These are phyloP conservation scores for Neocatenulostroma microsporum DNA, from an alignment of 2,329 filamentous ascomycete species.

Conservation along the genomic window DNA sequence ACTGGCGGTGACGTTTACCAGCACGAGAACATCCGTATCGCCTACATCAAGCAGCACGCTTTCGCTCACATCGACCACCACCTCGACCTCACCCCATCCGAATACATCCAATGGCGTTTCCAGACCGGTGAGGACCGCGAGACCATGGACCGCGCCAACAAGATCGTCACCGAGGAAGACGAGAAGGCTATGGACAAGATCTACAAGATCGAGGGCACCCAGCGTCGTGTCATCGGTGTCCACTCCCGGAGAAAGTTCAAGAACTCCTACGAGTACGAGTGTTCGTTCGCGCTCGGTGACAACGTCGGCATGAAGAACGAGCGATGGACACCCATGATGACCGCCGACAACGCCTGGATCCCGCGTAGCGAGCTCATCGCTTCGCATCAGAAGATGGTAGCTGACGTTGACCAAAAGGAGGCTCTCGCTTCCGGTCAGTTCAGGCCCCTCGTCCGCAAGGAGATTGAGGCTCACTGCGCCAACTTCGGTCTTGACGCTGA, in stretches of 20 bases:
- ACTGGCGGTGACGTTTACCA: conserved; percentile 95
- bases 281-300: conserved; percentile 94
- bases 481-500: conserved; percentile 98
- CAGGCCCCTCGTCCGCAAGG: conserved; percentile 74
- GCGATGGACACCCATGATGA: conserved; percentile 97
- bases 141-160: conserved; percentile 99
- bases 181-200: conserved; percentile 99
- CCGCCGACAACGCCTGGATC: conserved; percentile 95
- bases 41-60: conserved; percentile 99
- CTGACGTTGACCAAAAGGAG: conserved; percentile 99
- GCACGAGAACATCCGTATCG: conserved; percentile 99
- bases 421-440: conserved; percentile 87
- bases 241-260: conserved; percentile 99
- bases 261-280: conserved; percentile 99
- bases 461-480: conserved; percentile 93
- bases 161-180: conserved; percentile 97
- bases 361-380: conserved; percentile 88
- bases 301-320: conserved; percentile 98
- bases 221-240: conserved; percentile 92
- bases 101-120: conserved; percentile 99
- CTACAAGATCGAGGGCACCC: conserved; percentile 81
- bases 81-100: conserved; percentile 91
- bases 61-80: conserved; percentile 99
- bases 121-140: conserved; percentile 99
- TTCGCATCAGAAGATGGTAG: conserved; percentile 98